Conservation (phyloP, 2,329 filamentous ascomycete genomes). For the Fusarium bulbicola region DNA sequence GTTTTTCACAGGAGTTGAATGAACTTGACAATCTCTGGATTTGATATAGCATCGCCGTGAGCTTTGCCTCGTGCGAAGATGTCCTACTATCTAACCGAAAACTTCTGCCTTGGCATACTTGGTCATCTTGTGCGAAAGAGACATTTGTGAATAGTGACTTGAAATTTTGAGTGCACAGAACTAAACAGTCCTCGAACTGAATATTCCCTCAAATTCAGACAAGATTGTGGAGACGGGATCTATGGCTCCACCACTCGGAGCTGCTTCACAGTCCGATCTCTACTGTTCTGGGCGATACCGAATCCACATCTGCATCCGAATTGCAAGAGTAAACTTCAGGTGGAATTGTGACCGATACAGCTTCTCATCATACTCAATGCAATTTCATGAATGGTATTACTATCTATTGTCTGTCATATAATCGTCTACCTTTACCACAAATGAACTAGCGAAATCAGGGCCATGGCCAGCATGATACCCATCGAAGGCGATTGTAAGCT, state of each 20-base stretch:
- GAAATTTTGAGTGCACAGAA: not conserved
- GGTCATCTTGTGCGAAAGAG: fast-evolving
- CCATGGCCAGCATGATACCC: not conserved
- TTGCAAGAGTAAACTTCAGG: not conserved
- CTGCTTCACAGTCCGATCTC: not conserved
- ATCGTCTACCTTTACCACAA: conserved; percentile 4
- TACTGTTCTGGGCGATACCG: fast-evolving
- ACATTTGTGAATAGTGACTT: not conserved
- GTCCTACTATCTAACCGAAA: fast-evolving
- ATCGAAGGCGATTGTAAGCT: not conserved
- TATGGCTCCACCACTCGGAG: not conserved
- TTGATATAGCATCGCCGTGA: not conserved
- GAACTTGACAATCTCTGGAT: fast-evolving
- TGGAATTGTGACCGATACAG: too few relatives aligned
- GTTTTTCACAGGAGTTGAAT: fast-evolving
- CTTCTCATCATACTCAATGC: not conserved
- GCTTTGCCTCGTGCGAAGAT: not conserved
- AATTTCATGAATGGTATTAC: conserved; percentile 14
- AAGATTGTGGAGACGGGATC: fast-evolving
- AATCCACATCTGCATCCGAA: not conserved
- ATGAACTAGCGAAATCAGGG: not conserved
- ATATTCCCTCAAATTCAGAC: not conserved
- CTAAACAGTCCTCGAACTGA: fast-evolving
- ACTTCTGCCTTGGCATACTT: fast-evolving
- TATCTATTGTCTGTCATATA: conserved; percentile 4